phyloP scores from a whole-genome alignment of 2,329 filamentous ascomycete species.

The Nemania diffusa region DNA sequence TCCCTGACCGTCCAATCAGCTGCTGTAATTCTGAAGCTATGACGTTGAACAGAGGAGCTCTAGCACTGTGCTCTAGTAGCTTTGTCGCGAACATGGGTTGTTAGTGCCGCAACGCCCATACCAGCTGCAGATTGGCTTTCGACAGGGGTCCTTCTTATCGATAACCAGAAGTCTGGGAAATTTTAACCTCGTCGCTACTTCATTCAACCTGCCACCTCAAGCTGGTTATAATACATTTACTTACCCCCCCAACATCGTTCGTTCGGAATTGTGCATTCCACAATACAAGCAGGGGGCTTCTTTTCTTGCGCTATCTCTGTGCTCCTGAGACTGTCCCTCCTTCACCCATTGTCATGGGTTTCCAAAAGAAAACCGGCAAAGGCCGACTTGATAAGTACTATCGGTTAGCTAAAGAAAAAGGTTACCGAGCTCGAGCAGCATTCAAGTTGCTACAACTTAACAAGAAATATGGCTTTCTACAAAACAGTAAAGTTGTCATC shows the following conservation, averaged over 20 bases:
- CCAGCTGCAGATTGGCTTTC: background rate
- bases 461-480: conserved; percentile 98
- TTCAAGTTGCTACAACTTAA: conserved; percentile 78
- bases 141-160: conserved; percentile 30
- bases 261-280: conserved; percentile 8
- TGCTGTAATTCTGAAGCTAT: conserved; percentile 14
- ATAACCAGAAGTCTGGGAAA: conserved; percentile 34
- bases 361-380: conserved; percentile 99
- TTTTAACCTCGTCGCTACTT: conserved; percentile 26
- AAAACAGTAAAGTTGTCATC: conserved; percentile 94
- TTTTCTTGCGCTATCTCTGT: background rate
- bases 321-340: background rate
- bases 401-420: conserved; percentile 88
- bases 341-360: conserved; percentile 73
- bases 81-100: conserved; percentile 16
- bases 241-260: conserved; percentile 2
- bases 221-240: background rate
- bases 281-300: background rate
- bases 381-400: conserved; percentile 98
- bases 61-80: conserved; percentile 26
- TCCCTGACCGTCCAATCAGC: conserved; percentile 25
- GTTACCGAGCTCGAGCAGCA: conserved; percentile 59
- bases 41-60: conserved; percentile 19
- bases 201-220: conserved; percentile 3
- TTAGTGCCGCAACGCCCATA: background rate